Evolutionary conservation across 2,329 filamentous ascomycete species (phyloP).

Genomic region (Aureobasidium sp.): DNA sequence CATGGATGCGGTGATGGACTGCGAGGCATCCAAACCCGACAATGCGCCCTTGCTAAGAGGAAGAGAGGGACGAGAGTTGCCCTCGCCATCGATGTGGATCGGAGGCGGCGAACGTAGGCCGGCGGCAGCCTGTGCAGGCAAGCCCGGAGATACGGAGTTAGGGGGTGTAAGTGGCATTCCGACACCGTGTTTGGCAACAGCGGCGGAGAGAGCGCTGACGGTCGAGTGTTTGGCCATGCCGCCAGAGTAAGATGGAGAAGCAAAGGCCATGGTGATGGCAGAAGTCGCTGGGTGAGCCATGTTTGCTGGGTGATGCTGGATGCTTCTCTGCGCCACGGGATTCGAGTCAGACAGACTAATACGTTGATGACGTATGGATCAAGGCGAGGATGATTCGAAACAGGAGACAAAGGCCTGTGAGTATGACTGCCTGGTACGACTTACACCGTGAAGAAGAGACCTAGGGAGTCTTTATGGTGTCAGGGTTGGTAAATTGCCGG

Average conservation of each 20-base stretch:
- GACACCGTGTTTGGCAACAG: slow-evolving; percentile 26
- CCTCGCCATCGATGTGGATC: slow-evolving; percentile 67
- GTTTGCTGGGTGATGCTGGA: slow-evolving; percentile 20
- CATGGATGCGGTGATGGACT: slow-evolving; percentile 76
- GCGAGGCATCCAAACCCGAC: slow-evolving; percentile 60
- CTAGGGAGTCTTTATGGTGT: neutral
- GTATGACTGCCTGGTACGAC: neutral
- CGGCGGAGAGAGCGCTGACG: slow-evolving; percentile 17
- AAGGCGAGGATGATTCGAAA: neutral
- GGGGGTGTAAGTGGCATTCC: slow-evolving; percentile 76
- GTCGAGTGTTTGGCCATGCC: slow-evolving; percentile 11
- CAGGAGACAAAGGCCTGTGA: neutral
- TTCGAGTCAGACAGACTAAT: slow-evolving; percentile 17
- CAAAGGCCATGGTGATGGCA: slow-evolving; percentile 28
- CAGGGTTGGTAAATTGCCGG: slow-evolving; percentile 6
- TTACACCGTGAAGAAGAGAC: slow-evolving; percentile 6
- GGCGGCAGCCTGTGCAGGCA: slow-evolving; percentile 65
- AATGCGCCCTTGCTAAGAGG: slow-evolving; percentile 46
- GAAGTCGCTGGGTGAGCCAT: slow-evolving; percentile 28
- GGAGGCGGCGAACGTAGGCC: slow-evolving; percentile 37
- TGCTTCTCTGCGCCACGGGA: slow-evolving; percentile 28
- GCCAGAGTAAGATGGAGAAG: slow-evolving; percentile 23
- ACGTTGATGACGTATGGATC: slow-evolving; percentile 16
- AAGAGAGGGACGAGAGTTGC: slow-evolving; percentile 35
- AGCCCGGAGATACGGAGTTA: slow-evolving; percentile 85